These are phyloP conservation scores for Skeletonema grethae DNA, from an alignment of 108 stramenopile genomes.

Conservation along the genomic window DNA sequence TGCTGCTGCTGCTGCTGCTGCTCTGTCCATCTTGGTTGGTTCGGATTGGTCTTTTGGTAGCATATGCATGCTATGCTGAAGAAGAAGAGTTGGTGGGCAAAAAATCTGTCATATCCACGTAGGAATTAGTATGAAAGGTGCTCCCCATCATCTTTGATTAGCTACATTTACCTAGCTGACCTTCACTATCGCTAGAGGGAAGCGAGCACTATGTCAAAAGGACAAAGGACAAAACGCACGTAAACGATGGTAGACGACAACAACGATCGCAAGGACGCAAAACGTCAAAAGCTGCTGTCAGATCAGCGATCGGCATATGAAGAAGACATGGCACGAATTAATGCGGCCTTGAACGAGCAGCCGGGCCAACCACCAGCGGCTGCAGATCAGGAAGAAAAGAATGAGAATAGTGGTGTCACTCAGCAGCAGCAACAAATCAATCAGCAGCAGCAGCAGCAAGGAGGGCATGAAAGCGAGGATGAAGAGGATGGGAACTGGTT, in stretches of 20 bases:
- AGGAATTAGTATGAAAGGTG: too few relatives aligned
- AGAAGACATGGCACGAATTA: constrained; percentile 9
- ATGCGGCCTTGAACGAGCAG: neutral
- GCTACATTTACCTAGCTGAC: too few relatives aligned
- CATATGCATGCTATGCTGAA: too few relatives aligned
- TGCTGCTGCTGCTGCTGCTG: neutral
- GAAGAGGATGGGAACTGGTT: constrained; percentile 26
- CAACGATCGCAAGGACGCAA: neutral
- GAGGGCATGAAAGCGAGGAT: constrained; percentile 10
- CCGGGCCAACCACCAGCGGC: neutral
- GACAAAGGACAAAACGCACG: too few relatives aligned
- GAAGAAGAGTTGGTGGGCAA: too few relatives aligned
- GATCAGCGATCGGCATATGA: constrained; percentile 3
- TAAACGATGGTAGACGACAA: neutral
- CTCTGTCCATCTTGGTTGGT: neutral
- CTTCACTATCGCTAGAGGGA: too few relatives aligned
- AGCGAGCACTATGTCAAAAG: too few relatives aligned
- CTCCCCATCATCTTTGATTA: too few relatives aligned
- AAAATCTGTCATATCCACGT: too few relatives aligned
- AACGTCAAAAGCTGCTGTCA: neutral
- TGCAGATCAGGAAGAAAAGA: neutral
- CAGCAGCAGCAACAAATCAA: neutral
- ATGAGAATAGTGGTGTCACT: constrained; percentile 1
- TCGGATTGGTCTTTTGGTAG: too few relatives aligned
- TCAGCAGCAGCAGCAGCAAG: neutral